Evolutionary conservation across 306 rosid genomes (phyloP).

Genomic region (Ammopiptanthus mongolicus): DNA sequence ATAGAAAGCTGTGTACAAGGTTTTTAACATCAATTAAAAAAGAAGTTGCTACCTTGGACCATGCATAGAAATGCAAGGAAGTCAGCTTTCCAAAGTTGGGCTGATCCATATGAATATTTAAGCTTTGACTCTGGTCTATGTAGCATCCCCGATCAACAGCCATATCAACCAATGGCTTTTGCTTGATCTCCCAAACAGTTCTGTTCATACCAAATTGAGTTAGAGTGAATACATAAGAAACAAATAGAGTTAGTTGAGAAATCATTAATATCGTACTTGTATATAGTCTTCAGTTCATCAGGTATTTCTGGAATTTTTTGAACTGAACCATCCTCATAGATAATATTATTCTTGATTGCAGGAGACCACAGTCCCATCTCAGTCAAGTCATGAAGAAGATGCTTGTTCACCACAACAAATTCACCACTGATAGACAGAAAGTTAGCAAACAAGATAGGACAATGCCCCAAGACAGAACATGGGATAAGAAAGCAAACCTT

Average conservation of each 20-base stretch:
- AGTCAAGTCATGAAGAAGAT: constrained; percentile 75
- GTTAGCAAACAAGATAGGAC: background rate
- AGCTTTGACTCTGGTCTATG: constrained; percentile 89
- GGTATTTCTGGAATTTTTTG: constrained; percentile 63
- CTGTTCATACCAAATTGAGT: constrained; percentile 33
- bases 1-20: background rate
- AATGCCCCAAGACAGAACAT: background rate
- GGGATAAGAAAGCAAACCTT: constrained; percentile 41
- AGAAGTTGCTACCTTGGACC: constrained; percentile 59
- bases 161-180: constrained; percentile 78
- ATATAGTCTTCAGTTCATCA: constrained; percentile 54
- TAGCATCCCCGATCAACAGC: constrained; percentile 80
- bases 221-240: constrained; percentile 3
- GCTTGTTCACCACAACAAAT: constrained; percentile 90
- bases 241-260: background rate
- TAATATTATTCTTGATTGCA: constrained; percentile 55
- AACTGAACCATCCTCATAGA: constrained; percentile 66
- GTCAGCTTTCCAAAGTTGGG: constrained; percentile 83
- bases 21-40: background rate
- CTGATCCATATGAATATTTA: constrained; percentile 84
- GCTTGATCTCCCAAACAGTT: constrained; percentile 98
- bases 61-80: constrained; percentile 87
- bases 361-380: constrained; percentile 88
- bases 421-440: constrained; percentile 53
- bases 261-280: constrained; percentile 45